Conservation (phyloP, 1,139 yeast species). For the Yamadazyma pseudoaaseri region DNA sequence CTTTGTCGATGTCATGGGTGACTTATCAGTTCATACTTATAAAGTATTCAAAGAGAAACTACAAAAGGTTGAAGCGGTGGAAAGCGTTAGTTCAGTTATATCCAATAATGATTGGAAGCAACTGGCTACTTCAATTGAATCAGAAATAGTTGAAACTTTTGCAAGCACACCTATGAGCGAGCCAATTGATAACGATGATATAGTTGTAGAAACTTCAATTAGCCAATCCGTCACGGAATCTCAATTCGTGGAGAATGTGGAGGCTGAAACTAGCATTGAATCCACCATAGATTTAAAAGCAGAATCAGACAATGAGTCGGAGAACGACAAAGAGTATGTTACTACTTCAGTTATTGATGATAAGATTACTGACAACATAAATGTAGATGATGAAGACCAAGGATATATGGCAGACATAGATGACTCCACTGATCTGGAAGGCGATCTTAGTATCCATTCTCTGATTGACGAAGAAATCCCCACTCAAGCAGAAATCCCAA, state of each 20-base stretch:
- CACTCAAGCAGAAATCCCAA: constrained; percentile 2
- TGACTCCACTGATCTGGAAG: constrained; percentile 1
- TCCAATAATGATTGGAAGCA: constrained; percentile 27
- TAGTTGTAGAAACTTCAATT: constrained; percentile 17
- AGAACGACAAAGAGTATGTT: constrained; percentile 5
- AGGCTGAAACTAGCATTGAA: constrained; percentile 10
- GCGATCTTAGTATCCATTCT: too few relatives aligned
- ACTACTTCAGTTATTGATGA: constrained; percentile 6
- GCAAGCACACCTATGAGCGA: constrained; percentile 9
- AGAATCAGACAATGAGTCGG: not conserved
- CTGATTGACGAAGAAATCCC: constrained; percentile 3
- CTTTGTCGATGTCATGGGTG: constrained; percentile 25
- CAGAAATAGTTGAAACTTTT: not conserved
- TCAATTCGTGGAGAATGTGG: constrained; percentile 1
- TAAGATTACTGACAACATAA: constrained; percentile 3
- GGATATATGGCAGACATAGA: constrained; percentile 8
- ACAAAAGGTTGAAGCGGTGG: constrained; percentile 30
- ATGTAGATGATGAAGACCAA: constrained; percentile 7
- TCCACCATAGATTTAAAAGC: constrained; percentile 6
- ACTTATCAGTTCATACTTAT: constrained; percentile 21
- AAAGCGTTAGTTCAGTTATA: constrained; percentile 23
- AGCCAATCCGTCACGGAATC: constrained; percentile 4
- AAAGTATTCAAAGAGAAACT: constrained; percentile 42
- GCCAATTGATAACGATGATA: constrained; percentile 13
- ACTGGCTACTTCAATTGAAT: constrained; percentile 3